Percentiles rank a stretch among this genome's conserved stretches.
Conservation (phyloP, 1,139 yeast genomes). For the Zygoascus hellenicus region DNA sequence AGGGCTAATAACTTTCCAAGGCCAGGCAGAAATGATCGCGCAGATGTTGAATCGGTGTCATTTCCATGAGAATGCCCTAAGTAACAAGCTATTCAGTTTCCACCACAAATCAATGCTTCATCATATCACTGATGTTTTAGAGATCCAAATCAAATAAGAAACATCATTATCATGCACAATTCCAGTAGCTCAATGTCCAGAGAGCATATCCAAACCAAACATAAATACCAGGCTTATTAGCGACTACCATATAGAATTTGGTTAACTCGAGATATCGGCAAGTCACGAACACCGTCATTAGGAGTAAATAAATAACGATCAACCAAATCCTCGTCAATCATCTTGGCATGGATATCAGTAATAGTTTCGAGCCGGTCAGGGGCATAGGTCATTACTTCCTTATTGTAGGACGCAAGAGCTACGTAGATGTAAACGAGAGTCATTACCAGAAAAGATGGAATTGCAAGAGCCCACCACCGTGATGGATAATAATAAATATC, state of each 20-base stretch:
- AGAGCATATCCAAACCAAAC: no score
- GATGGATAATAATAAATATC: constrained; percentile 75
- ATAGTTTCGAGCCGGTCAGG: constrained; percentile 57
- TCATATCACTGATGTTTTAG: no score
- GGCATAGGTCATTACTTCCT: constrained; percentile 60
- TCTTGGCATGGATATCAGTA: constrained; percentile 60
- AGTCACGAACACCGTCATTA: constrained; percentile 80
- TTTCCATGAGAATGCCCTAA: no score
- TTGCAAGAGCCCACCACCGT: constrained; percentile 79
- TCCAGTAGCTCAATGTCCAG: no score
- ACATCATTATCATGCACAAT: no score
- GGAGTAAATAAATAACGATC: constrained; percentile 42
- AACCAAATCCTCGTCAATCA: constrained; percentile 33
- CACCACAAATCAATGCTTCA: no score
- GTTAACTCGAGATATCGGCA: constrained; percentile 69
- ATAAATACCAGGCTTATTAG: neutral
- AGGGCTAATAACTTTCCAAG: no score
- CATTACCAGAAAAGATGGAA: constrained; percentile 66
- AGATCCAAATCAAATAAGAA: no score
- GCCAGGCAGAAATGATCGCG: no score
- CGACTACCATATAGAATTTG: constrained; percentile 48
- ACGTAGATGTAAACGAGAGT: constrained; percentile 66
- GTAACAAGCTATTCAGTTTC: no score
- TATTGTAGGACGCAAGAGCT: constrained; percentile 63
- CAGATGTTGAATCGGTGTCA: no score